Evolutionary conservation across 345 rosid species (phyloP).

Genomic region (Eucalyptus melliodora): DNA sequence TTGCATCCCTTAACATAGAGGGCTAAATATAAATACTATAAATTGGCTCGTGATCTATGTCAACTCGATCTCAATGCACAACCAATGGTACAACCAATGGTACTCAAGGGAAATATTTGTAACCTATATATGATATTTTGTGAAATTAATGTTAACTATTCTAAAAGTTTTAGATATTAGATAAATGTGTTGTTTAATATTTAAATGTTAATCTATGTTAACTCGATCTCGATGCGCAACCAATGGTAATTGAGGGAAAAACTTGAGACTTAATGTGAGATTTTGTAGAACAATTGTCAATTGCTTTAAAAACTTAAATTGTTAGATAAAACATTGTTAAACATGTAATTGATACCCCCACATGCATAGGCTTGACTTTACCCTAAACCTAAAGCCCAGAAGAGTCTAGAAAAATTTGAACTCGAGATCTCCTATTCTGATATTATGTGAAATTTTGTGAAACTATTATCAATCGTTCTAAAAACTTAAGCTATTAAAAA

Average conservation of each 20-base stretch:
- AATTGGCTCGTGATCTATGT: background rate
- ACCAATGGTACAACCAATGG: too few relatives aligned
- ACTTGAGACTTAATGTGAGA: background rate
- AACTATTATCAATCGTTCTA: accelerated
- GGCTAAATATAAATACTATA: background rate
- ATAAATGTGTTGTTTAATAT: too few relatives aligned
- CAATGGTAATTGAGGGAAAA: background rate
- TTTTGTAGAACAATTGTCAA: background rate
- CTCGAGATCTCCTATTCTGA: accelerated
- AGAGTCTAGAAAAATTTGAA: background rate
- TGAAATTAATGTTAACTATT: too few relatives aligned
- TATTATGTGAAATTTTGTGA: too few relatives aligned
- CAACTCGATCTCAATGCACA: background rate
- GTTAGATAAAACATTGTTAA: too few relatives aligned
- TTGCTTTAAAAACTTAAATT: too few relatives aligned
- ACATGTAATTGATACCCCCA: background rate
- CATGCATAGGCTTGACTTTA: background rate
- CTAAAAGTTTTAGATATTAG: accelerated
- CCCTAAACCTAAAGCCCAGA: background rate
- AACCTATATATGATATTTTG: background rate
- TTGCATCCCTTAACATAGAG: background rate
- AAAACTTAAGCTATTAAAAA: too few relatives aligned
- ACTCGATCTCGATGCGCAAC: too few relatives aligned
- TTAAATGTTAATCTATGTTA: background rate
- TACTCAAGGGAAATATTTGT: background rate